phyloP scores from a whole-genome alignment of 345 rosid genomes.

The Aquilaria sinensis region DNA sequence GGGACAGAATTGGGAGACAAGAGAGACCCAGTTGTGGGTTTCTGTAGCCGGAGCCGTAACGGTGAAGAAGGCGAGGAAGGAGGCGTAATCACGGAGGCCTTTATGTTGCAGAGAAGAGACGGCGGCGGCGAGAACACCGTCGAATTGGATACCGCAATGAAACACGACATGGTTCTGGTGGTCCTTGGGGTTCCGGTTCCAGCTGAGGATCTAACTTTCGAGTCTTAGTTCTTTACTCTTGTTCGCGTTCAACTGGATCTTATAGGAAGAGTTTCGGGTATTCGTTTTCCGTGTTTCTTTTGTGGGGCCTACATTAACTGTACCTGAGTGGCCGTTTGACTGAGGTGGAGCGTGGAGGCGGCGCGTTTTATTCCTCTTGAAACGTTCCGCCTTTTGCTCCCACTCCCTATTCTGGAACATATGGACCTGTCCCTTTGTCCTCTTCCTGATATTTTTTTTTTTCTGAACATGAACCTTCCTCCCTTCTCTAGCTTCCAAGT shows the following conservation, averaged over 20 bases:
- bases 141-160: constrained; percentile 64
- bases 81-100: constrained; percentile 35
- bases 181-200: not conserved
- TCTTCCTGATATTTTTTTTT: no score
- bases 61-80: constrained; percentile 62
- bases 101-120: constrained; percentile 56
- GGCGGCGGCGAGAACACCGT: constrained; percentile 82
- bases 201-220: not conserved
- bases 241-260: not conserved
- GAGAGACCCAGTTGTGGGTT: constrained; percentile 33
- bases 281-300: not conserved
- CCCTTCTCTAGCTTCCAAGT: no score
- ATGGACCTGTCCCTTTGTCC: no score
- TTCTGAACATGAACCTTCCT: no score
- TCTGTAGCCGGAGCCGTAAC: constrained; percentile 59
- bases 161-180: constrained; percentile 44
- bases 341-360: no score
- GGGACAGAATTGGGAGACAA: not conserved
- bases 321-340: no score
- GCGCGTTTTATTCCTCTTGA: no score
- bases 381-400: no score
- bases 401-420: no score
- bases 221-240: not conserved
- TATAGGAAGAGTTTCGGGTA: not conserved
- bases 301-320: no score